Evolutionary conservation across 257 asterid genomes (phyloP), one percentile per base, ranked within the genome.

Genomic region (Paulownia fortunei): DNA sequence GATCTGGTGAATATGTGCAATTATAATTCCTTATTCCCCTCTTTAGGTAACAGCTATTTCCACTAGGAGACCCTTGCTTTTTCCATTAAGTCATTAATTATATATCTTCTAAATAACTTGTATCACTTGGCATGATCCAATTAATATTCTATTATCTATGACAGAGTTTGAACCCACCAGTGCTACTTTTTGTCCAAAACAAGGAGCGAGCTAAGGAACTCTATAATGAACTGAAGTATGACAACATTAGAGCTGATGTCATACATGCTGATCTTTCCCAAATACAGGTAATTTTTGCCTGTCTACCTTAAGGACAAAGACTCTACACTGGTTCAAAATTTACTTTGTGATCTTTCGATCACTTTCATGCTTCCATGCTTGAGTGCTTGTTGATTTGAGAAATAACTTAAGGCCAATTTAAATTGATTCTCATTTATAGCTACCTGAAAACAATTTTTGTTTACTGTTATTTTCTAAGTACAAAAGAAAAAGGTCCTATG

Each of bases 91-190:
- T 9, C 54, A 49, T 52, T 49, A 51, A 44, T 36, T 8, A 13
- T 3, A 64, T 64, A 39, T 66, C 34, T 44, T 56, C 24, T 30
- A 34, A 42, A n/a, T 3, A 42, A 44, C 37, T 59, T 21, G 19
- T 32, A 18, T 24, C 73, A 34, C 59, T 56, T 81, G 76, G 72
- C 52, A 44, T 73, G 65, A 63, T 39, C 56, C 16, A 58, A 41
- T 64, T 30, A 42, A 19, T 77, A 6, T 54, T 73, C n/a, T 73
- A 32, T 37, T 47, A 55, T 60, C 24, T 68, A 10, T 63, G 73
- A 58, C 92, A 94, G 98, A 88, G 97, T 84, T 84, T 90, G 87
- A 89, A 90, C 77, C 97, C 97, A 26, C 97, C 97, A 0, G 89
- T 92, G 61, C 89, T 94, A 83, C 84, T 94, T 36, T 94, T 94